Evolutionary conservation across 2,329 filamentous ascomycete genomes (phyloP).

Genomic region (Sporothrix variecibatus): DNA sequence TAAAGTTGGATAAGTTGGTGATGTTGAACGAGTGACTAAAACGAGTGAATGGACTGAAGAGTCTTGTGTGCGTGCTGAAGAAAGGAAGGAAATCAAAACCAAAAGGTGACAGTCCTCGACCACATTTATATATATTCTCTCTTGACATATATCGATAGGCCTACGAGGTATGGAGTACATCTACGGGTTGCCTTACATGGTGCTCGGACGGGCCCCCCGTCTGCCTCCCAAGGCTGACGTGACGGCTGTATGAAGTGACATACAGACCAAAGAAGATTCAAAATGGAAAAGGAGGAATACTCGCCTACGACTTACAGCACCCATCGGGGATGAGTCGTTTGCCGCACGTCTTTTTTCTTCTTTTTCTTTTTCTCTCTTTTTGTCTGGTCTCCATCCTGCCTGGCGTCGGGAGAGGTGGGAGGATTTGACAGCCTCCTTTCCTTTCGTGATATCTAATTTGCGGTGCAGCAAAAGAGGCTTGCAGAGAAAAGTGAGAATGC

Average conservation of each 20-base stretch:
- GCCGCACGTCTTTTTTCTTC: neutral
- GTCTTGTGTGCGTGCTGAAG: neutral
- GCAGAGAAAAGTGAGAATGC: neutral
- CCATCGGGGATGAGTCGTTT: neutral
- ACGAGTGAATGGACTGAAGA: slow-evolving; percentile 17
- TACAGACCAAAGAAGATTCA: neutral
- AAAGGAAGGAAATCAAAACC: neutral
- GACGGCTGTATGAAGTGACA: neutral
- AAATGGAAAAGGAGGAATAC: neutral
- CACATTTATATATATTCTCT: neutral
- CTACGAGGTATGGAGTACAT: neutral
- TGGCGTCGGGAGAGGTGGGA: neutral
- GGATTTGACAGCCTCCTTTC: no score
- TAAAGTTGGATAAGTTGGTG: neutral
- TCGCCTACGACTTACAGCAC: neutral
- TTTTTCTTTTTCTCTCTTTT: neutral
- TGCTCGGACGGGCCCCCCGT: neutral
- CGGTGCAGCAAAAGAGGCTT: neutral
- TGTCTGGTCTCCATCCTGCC: neutral
- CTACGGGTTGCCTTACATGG: neutral
- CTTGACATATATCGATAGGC: neutral
- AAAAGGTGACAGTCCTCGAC: neutral
- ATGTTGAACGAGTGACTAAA: neutral
- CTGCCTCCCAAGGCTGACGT: neutral
- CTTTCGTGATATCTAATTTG: slow-evolving; percentile 3